Evolutionary conservation across 78 protist species (phyloP).

Genomic region (Speleostelium caveatum): DNA sequence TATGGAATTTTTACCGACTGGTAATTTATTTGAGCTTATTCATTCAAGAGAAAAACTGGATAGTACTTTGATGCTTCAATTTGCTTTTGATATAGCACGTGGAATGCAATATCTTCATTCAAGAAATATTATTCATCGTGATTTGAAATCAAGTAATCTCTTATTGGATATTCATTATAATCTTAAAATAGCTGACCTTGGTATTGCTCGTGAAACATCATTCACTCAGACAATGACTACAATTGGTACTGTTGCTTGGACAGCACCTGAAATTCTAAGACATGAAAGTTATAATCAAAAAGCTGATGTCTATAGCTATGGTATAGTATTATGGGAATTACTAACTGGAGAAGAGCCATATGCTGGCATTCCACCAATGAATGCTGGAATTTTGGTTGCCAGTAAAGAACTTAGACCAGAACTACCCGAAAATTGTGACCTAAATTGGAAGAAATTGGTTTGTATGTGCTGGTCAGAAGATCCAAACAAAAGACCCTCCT

Average conservation of each 20-base stretch:
- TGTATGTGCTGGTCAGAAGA: constrained; percentile 77
- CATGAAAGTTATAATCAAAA: constrained; percentile 71
- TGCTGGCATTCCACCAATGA: constrained; percentile 76
- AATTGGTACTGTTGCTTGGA: constrained; percentile 80
- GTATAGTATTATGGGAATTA: constrained; percentile 55
- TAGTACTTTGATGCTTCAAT: constrained; percentile 37
- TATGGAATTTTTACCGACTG: constrained; percentile 70
- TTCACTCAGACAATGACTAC: constrained; percentile 80
- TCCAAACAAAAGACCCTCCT: constrained; percentile 73
- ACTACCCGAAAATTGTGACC: constrained; percentile 70
- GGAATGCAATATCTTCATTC: constrained; percentile 68
- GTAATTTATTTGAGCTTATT: constrained; percentile 53
- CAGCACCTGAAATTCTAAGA: constrained; percentile 74
- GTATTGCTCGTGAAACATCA: constrained; percentile 72
- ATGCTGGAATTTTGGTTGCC: constrained; percentile 73
- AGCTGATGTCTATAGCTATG: constrained; percentile 73
- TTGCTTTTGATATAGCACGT: constrained; percentile 75
- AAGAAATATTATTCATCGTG: constrained; percentile 79
- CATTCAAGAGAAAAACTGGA: constrained; percentile 66
- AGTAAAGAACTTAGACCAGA: constrained; percentile 63
- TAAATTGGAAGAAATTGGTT: constrained; percentile 74
- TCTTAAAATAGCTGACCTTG: constrained; percentile 65
- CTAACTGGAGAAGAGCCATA: constrained; percentile 79
- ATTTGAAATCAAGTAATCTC: constrained; percentile 76
- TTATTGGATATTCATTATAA: constrained; percentile 79